A percentile compares a stretch with the other conserved stretches of the same genome.
Evolutionary conservation across 73 alveolate species (phyloP).

Genomic region (Paramecium sexaurelia): DNA sequence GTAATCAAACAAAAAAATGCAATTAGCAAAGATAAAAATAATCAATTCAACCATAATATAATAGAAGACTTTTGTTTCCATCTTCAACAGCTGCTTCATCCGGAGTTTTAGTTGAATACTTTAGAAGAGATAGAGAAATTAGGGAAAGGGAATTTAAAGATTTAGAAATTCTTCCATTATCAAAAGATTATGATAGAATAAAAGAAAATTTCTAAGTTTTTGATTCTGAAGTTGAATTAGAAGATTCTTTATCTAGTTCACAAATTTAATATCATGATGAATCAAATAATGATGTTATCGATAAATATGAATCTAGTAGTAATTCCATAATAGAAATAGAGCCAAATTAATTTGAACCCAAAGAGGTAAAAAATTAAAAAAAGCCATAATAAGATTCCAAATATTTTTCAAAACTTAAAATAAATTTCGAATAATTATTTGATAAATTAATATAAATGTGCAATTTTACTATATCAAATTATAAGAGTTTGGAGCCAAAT

Average conservation of each 20-base stretch:
- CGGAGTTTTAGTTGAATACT: background rate
- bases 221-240: slow-evolving; percentile 16
- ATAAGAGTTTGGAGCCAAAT: background rate
- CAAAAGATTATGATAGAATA: background rate
- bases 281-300: background rate
- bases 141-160: background rate
- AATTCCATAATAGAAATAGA: background rate
- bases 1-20: slow-evolving; percentile 2
- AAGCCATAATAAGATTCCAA: background rate
- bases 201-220: background rate
- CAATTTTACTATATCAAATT: background rate
- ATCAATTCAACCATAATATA: background rate
- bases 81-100: background rate
- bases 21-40: background rate
- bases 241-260: background rate
- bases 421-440: background rate
- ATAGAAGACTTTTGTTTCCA: background rate
- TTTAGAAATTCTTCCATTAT: background rate
- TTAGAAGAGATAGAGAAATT: background rate
- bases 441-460: slow-evolving; percentile 1
- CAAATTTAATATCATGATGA: background rate
- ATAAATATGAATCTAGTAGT: background rate
- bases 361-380: background rate
- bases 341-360: background rate
- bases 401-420: background rate